Percentiles rank a stretch among this genome's conserved stretches.
These are phyloP conservation scores for Acanthamoeba sp. DNA, from an alignment of 208 protist species.

Conservation along the genomic window DNA sequence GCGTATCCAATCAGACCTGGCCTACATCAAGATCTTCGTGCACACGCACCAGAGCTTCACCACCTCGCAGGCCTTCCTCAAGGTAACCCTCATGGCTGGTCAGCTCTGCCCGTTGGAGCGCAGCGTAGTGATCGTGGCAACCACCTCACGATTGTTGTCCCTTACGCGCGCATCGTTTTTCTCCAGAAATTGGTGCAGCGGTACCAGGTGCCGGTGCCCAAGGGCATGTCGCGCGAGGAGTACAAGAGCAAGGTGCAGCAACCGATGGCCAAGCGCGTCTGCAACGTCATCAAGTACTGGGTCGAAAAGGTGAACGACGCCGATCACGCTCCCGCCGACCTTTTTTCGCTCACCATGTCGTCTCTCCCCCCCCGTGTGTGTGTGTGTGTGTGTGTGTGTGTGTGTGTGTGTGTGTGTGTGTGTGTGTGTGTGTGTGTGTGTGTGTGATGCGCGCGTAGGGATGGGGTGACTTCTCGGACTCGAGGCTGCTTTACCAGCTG, in stretches of 20 bases:
- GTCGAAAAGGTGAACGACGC: conserved; percentile 75
- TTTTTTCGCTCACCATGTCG: background rate
- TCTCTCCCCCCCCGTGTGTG: background rate
- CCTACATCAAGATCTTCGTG: conserved; percentile 49
- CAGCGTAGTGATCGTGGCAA: too few species aligned
- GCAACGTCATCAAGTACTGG: conserved; percentile 84
- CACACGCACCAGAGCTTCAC: conserved; percentile 59
- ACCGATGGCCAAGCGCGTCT: conserved; percentile 76
- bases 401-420: too few species aligned
- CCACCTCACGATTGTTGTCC: background rate
- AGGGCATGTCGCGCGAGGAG: conserved; percentile 43
- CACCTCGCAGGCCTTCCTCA: background rate
- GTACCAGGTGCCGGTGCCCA: conserved; percentile 69
- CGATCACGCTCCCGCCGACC: too few species aligned
- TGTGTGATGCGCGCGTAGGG: background rate
- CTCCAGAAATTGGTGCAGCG: conserved; percentile 82
- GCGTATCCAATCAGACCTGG: too few species aligned
- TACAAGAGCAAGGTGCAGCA: conserved; percentile 54
- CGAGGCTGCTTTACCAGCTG: conserved; percentile 44
- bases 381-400: background rate
- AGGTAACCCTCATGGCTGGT: background rate
- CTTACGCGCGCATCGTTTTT: background rate
- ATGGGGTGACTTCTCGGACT: conserved; percentile 13
- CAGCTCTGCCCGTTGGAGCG: too few species aligned
- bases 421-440: too few species aligned